A percentile compares a stretch with the other conserved stretches of the same genome.
These are phyloP conservation scores for Oryza glumipatula DNA, from an alignment of 176 grass and related monocot genomes.

Conservation along the genomic window DNA sequence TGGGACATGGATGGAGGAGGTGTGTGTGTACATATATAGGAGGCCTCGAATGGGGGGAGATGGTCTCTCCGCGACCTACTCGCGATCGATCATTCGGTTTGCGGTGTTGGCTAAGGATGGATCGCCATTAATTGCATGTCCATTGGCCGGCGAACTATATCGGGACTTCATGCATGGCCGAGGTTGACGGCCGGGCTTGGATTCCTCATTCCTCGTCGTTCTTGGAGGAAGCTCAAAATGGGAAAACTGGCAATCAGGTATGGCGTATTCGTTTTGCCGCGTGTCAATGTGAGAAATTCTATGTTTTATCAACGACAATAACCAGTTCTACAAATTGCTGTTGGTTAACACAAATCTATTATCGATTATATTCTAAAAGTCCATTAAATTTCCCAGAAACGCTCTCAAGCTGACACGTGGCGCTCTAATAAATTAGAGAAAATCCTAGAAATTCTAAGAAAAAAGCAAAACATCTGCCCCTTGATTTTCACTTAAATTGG, in stretches of 20 bases:
- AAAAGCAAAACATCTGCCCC: too few species aligned
- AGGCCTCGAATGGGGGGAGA: not conserved
- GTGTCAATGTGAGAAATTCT: too few species aligned
- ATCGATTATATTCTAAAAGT: too few species aligned
- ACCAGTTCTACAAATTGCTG: too few species aligned
- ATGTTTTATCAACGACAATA: too few species aligned
- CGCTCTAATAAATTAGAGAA: too few species aligned
- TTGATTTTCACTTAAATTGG: too few species aligned
- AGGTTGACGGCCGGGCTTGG: not conserved
- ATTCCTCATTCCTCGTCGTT: not conserved
- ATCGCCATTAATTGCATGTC: not conserved
- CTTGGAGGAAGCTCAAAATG: not conserved
- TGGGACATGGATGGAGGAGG: not conserved
- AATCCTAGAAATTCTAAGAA: too few species aligned
- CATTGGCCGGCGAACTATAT: constrained; percentile 15
- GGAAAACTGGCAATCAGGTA: not conserved
- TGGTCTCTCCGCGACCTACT: constrained; percentile 2
- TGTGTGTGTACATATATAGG: constrained; percentile 26
- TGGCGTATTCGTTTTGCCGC: not conserved
- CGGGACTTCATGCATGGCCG: not conserved
- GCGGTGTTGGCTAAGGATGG: too few species aligned
- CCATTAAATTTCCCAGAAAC: too few species aligned
- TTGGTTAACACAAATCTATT: too few species aligned
- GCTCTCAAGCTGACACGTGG: too few species aligned
- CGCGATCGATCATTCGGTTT: not conserved